Base-by-base conservation (phyloP, 75 land plant species). In the Azolla pinnata region DNA sequence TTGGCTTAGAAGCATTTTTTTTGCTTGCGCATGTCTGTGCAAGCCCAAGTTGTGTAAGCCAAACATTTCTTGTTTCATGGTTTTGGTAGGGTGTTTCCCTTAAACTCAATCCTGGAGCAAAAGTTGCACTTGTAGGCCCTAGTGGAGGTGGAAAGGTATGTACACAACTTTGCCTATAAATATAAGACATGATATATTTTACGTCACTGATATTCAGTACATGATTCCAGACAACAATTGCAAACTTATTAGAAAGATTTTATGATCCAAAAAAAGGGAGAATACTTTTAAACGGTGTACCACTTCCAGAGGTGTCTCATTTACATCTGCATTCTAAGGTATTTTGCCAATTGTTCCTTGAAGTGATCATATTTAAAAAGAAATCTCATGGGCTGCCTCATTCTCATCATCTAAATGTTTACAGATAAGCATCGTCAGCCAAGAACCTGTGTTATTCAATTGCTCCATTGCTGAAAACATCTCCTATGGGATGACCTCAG, bases 141-240 rank as follows among this genome's bases (percentile, higher is more conserved):
- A 90, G 92, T 63, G 99, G 99, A 40, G 99, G 99, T 75, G 99
- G 99, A n/a, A 95, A 95, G 70, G 99, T 95, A 78, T 62, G 48
- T n/a, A n/a, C n/a, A n/a, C n/a, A n/a, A n/a, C n/a, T n/a, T n/a
- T n/a, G n/a, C n/a, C n/a, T n/a, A n/a, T n/a, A n/a, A n/a, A n/a
- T 70, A 4, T 29, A 27, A 28, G 2, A 19, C 18, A 35, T n/a
- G 18, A 4, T 17, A 2, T 21, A 10, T 38, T 38, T 38, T 38
- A 38, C 23, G 28, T 23, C 46, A 49, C 54, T 50, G 21, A 52
- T 18, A 10, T 19, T 51, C 29, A 32, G 29, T 21, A 1, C 9
- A 33, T 80, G 82, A n/a, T n/a, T n/a, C n/a, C 69, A 95, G 99
- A 86, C 91, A 19, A 95, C 99, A 33, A 90, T 95, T 70, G 97